Evolutionary conservation across 1,139 yeast species (phyloP).

Genomic region (Chernovozyma sophiae-reginae): DNA sequence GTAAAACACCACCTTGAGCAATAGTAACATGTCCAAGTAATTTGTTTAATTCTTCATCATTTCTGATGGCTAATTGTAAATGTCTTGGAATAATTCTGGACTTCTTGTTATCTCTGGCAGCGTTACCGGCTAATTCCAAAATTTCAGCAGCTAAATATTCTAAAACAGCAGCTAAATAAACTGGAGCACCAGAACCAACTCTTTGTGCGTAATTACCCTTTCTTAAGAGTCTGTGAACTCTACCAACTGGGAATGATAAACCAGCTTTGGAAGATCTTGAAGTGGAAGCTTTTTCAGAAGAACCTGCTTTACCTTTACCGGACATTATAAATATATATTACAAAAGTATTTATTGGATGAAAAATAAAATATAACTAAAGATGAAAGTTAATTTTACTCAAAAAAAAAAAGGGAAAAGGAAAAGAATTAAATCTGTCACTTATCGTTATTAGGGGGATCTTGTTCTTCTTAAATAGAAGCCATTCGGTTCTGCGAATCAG

Average conservation of each 20-base stretch:
- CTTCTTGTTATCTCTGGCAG: conserved; percentile 56
- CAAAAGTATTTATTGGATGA: too few species aligned
- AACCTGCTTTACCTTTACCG: conserved; percentile 53
- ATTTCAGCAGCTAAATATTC: conserved; percentile 54
- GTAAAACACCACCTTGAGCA: conserved; percentile 98
- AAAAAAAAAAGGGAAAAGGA: not conserved
- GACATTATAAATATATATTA: conserved; percentile 29
- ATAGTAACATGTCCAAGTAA: conserved; percentile 87
- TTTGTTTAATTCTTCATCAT: conserved; percentile 51
- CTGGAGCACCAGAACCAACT: conserved; percentile 56
- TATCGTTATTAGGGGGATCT: too few species aligned
- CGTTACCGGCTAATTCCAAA: conserved; percentile 55
- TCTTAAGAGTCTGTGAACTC: conserved; percentile 54
- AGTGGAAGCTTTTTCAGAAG: conserved; percentile 50
- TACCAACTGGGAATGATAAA: conserved; percentile 53
- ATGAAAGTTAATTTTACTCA: too few species aligned
- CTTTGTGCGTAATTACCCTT: conserved; percentile 55
- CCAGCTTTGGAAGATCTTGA: conserved; percentile 54
- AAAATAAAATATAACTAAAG: too few species aligned
- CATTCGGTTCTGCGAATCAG: not conserved
- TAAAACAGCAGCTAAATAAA: conserved; percentile 49
- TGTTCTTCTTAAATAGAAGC: not conserved
- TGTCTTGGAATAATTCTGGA: conserved; percentile 55
- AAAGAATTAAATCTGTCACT: too few species aligned
- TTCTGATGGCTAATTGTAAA: conserved; percentile 53